A percentile compares a stretch with the other conserved stretches of the same genome.
Evolutionary conservation across 257 asterid species (phyloP).

Genomic region (Osmanthus fragrans): DNA sequence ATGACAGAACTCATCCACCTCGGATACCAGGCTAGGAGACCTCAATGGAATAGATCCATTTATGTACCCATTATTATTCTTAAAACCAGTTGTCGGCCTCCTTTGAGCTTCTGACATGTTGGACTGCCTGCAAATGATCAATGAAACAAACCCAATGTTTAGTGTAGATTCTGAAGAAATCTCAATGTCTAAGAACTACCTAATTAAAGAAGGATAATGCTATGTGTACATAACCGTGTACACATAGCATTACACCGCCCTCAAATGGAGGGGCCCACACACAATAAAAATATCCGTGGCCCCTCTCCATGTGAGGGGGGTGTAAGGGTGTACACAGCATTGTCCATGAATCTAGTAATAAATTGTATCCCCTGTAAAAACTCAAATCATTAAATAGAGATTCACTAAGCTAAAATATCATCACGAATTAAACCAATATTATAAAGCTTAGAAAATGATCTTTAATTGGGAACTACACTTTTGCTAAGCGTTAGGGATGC

Average conservation of each 20-base stretch:
- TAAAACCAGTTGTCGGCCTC: conserved; percentile 40
- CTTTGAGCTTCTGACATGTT: conserved; percentile 95
- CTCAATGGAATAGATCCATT: conserved; percentile 64
- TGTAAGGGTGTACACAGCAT: too few relatives aligned
- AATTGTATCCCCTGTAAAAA: neutral
- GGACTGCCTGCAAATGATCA: conserved; percentile 41
- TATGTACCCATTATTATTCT: conserved; percentile 45
- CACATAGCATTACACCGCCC: too few relatives aligned
- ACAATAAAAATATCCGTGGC: too few relatives aligned
- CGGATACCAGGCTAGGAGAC: conserved; percentile 53
- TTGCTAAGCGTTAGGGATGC: conserved; percentile 2
- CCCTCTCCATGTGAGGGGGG: too few relatives aligned
- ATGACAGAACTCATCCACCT: conserved; percentile 76
- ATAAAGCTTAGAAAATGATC: neutral
- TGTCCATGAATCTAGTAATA: conserved; percentile 1
- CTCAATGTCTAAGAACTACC: conserved; percentile 4
- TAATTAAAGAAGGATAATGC: neutral
- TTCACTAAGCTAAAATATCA: neutral
- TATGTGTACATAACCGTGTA: too few relatives aligned
- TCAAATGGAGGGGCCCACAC: too few relatives aligned
- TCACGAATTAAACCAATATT: neutral
- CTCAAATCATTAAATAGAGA: neutral
- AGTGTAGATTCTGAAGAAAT: neutral
- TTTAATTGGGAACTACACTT: neutral
- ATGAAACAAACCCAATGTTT: conserved; percentile 4